Base-by-base conservation (phyloP, 805 yeast species). In the Myxozyma mucilagina region DNA sequence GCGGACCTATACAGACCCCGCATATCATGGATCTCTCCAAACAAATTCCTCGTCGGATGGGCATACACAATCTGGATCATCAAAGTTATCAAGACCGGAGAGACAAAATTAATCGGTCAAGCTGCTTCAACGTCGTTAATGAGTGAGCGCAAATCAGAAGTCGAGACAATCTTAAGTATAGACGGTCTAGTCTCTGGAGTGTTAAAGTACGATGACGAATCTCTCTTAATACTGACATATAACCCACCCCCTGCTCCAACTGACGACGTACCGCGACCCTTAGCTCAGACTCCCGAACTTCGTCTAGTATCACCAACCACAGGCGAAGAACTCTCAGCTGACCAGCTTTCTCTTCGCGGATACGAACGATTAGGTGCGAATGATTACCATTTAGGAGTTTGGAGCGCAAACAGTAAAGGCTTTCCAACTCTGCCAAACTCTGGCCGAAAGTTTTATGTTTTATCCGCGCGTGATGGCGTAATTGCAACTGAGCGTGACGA, bases 1-100 rank as follows among this genome's bases (percentile, higher is more conserved):
- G 85, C 96, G 1, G 97, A 90, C 66, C 73, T 92, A 41, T 90
- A 87, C 68, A 86, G 94, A 85, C 97, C 98, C 0, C 81, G 88
- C 51, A 81, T 89, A 2, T 84, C 83, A 59, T 79, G 80, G 56
- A 84, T 86, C 0, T 96, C 86, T 67, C 74, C 80, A 1, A 87
- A 87, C 69, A 73, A 89, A 62, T 76, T 90, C 10, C 73, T 89
- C 0, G 80, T 94, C 31, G 96, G 92, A 0, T 94, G 98, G 98
- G 88, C 84, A 2, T 80, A 84, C 63, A 82, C 85, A 64, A 78
- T 93, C 2, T 92, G 96, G 96, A 76, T 81, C 20, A 74, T 90
- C 41, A 79, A 84, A 38, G 68, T 64, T 9, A 59, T 59, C 35
- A 53, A 58, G 49, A 57, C 63, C n/a, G 60, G 59, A 29, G 60